Conservation (phyloP, 2,329 filamentous ascomycete genomes). For the Aureobasidium sp. region DNA sequence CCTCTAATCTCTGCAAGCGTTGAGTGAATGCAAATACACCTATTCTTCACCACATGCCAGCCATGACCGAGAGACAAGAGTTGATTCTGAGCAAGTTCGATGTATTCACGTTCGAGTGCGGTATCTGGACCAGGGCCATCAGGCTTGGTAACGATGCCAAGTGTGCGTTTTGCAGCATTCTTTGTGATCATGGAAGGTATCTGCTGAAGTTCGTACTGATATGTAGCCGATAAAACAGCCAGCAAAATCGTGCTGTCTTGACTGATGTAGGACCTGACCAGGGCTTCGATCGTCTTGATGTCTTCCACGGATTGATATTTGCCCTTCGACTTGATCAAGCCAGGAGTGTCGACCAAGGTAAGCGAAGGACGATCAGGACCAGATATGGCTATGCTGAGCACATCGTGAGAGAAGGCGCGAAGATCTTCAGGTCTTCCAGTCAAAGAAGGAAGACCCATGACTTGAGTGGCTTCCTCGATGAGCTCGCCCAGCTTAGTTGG, state of each 20-base stretch:
- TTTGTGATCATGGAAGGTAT: constrained; percentile 45
- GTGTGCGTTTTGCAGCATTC: constrained; percentile 36
- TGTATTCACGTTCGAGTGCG: neutral
- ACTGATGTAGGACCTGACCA: constrained; percentile 50
- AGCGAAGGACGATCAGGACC: constrained; percentile 36
- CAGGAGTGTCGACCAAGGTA: constrained; percentile 32
- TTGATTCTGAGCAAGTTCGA: neutral
- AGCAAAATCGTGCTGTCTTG: constrained; percentile 48
- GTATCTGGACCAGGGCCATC: constrained; percentile 28
- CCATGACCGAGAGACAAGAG: neutral
- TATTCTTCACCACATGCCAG: neutral
- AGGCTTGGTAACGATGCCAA: constrained; percentile 54
- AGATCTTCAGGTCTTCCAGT: neutral
- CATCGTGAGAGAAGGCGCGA: constrained; percentile 38
- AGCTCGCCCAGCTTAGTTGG: constrained; percentile 34
- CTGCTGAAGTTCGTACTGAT: constrained; percentile 50
- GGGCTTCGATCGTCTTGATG: constrained; percentile 24
- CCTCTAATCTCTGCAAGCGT: neutral
- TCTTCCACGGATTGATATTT: constrained; percentile 29
- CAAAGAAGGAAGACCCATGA: constrained; percentile 39
- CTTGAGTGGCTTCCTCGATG: constrained; percentile 45
- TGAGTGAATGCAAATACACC: neutral
- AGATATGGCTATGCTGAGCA: constrained; percentile 42
- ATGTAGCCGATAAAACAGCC: constrained; percentile 33
- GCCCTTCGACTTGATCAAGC: constrained; percentile 31